Evolutionary conservation across 2,329 filamentous ascomycete genomes (phyloP), one percentile per base, ranked within the genome.

Genomic region (Fusarium cyanostomum): DNA sequence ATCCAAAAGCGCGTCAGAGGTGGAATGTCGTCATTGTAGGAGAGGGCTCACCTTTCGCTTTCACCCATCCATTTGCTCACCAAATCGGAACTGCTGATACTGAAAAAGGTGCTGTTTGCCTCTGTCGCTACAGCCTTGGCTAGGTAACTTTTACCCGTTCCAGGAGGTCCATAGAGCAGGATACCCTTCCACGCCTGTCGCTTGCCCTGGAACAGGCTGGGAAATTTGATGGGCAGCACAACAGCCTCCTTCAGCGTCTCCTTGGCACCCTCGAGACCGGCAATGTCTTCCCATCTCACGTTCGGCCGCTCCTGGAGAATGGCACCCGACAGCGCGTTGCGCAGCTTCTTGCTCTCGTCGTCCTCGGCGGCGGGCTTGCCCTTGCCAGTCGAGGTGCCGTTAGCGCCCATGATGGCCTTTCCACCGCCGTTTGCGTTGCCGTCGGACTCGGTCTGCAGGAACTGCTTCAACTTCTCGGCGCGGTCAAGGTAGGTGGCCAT

Each of bases 41-140:
- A 16, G 15, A 44, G 8, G 15, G 28, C 74, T 59, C 81, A 96
- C 92, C 93, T 88, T 87, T 99, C 95, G 83, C 92, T 96, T 79
- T 99, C 95, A 81, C 95, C 95, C 95, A 99, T 99, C 95, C 95
- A 99, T 76, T 99, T 99, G 77, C 92, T 97, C 60, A 99, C 95
- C 77, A 99, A 78, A 76, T 99, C 95, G 74, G 92, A 96, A 83
- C 92, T 96, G 79, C 92, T 96, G 67, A 99, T 94, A 73, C 93
- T 97, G 85, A 99, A 99, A 76, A 99, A 99, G 4, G 95, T 98
- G 78, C 94, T 97, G 78, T 99, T 98, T 57, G 95, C 95, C 79
- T 99, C 95, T 15, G 95, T 99, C 50, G 95, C 95, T 46, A 99
- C 94, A 3, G 95, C 95, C 78, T 98, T 99, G 62, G 95, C 95